These are phyloP conservation scores for Tulasnella sp. DNA, from an alignment of 768 basidiomycete genomes.

Conservation along the genomic window DNA sequence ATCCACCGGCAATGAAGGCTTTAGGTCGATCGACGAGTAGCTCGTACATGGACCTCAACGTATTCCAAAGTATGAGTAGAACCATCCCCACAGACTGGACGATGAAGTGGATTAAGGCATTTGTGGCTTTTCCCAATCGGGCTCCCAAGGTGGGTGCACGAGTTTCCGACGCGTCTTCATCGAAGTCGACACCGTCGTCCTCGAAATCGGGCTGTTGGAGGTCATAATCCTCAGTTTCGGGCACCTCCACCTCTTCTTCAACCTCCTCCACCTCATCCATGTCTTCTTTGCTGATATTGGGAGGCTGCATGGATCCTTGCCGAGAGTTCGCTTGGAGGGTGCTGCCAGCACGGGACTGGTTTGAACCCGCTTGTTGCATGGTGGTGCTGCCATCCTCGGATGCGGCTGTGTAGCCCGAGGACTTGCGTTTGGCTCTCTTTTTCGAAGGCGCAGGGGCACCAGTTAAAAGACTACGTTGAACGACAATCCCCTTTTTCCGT, in stretches of 20 bases:
- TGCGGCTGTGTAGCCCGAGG: neutral
- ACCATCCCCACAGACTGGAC: conserved; percentile 20
- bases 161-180: neutral
- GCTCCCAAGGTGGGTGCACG: conserved; percentile 37
- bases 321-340: neutral
- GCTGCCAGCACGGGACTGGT: neutral
- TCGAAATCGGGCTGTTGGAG: neutral
- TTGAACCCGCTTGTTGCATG: neutral
- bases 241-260: neutral
- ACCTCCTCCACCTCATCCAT: neutral
- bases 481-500: conserved; percentile 31
- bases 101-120: conserved; percentile 24
- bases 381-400: conserved; percentile 8
- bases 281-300: neutral
- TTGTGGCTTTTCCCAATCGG: conserved; percentile 34
- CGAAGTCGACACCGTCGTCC: neutral
- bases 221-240: neutral
- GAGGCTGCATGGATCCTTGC: neutral
- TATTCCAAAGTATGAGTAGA: neutral
- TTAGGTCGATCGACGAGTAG: conserved; percentile 9
- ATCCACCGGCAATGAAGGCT: neutral
- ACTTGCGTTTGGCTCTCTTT: neutral
- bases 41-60: conserved; percentile 6
- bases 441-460: neutral
- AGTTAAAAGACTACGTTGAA: conserved; percentile 37